Percentiles rank a stretch among this genome's conserved stretches.
Evolutionary conservation across 2,329 filamentous ascomycete genomes (phyloP).

Genomic region (Nothophoma quercina): DNA sequence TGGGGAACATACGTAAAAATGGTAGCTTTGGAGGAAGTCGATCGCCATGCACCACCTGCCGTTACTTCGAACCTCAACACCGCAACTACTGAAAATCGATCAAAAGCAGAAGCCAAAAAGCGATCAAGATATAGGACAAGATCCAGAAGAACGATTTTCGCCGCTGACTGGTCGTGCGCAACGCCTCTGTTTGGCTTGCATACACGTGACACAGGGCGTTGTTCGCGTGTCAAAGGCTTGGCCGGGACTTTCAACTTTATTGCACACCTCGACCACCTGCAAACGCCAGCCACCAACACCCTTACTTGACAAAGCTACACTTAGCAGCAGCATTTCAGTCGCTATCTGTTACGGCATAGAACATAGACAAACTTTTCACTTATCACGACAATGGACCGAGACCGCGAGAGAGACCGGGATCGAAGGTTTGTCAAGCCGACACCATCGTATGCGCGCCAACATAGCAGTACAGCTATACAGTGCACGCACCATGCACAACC

Average conservation of each 20-base stretch:
- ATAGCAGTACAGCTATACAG: slow-evolving; percentile 3
- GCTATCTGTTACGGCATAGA: slow-evolving; percentile 4
- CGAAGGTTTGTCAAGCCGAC: slow-evolving; percentile 51
- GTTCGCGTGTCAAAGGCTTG: slow-evolving; percentile 17
- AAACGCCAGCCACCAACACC: neutral
- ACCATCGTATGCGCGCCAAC: slow-evolving; percentile 21
- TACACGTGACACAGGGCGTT: slow-evolving; percentile 12
- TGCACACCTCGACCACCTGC: slow-evolving; percentile 1
- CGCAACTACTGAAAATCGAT: neutral
- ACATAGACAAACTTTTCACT: neutral
- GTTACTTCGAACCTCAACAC: neutral
- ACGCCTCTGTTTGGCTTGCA: neutral
- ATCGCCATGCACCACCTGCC: neutral
- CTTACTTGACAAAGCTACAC: neutral
- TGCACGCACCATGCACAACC: slow-evolving; percentile 10
- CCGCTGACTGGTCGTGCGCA: neutral
- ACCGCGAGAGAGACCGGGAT: slow-evolving; percentile 53
- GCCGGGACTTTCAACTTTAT: slow-evolving; percentile 16
- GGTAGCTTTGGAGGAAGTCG: neutral
- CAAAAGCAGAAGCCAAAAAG: neutral
- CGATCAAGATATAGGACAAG: neutral
- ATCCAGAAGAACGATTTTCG: neutral
- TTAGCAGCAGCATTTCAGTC: neutral
- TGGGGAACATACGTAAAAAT: neutral
- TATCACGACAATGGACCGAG: slow-evolving; percentile 43